Base-by-base conservation (phyloP, 768 basidiomycete genomes). In the Trichaptum fuscoviolaceum region DNA sequence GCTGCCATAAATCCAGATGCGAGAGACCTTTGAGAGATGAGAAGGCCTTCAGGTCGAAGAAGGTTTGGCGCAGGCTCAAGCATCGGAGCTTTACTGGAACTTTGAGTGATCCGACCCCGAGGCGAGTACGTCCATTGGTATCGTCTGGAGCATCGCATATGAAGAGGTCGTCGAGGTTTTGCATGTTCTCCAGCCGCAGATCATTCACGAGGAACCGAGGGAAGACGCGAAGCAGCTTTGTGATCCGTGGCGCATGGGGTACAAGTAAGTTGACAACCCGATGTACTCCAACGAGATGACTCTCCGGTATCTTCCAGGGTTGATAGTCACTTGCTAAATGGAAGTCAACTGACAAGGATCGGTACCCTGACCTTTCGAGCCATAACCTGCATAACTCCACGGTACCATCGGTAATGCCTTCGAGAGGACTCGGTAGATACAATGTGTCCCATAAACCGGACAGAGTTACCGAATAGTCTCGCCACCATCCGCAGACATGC, bases 1-100 rank as follows among this genome's bases (percentile, higher is more conserved):
- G 59, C 15, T 61, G 59, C 59, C 59, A 61, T 61, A 61, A 20
- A 61, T 61, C 59, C 23, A 61, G 59, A 23, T 61, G 59, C 8
- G 59, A 61, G 25, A 61, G 12, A 25, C 30, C 2, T 17, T 25
- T 3, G 30, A 61, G 59, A 12, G 59, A 61, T 25, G 59, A 61
- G 15, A 61, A 61, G 3, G 24, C 30, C 23, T 34, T 25, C 59
- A 61, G 23, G 30, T 34, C 59, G 59, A 61, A 61, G 30, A 25
- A 61, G 12, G 59, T 61, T 34, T 61, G 59, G 15, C 59, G 59
- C 6, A 61, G 59, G 59, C 25, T 25, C 9, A 61, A 34, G 23
- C 30, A 25, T 24, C 59, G 24, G 15, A 61, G 30, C 3, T 25
- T 61, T 25, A 3, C 30, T 24, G 12, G 59, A 34, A 61, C 59